Evolutionary conservation across 108 stramenopile genomes (phyloP).

Genomic region (Pseudonitzschia pungens): DNA sequence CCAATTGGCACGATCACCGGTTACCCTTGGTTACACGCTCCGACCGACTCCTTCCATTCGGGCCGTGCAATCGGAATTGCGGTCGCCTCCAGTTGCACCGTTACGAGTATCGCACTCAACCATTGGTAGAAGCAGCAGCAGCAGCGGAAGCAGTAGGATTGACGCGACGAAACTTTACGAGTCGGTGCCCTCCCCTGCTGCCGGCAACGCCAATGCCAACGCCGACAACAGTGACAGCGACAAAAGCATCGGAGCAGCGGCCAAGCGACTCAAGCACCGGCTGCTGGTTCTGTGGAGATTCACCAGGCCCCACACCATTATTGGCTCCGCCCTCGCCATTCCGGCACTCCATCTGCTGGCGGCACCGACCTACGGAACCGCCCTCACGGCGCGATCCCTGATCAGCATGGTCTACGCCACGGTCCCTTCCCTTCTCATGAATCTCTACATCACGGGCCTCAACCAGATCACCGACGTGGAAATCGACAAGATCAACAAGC

Average conservation of each 20-base stretch:
- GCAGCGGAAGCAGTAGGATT: neutral
- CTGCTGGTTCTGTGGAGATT: constrained; percentile 90
- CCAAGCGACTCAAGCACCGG: constrained; percentile 22
- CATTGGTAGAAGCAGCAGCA: neutral
- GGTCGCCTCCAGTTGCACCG: neutral
- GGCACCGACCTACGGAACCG: constrained; percentile 59
- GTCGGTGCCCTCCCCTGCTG: neutral
- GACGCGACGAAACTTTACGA: neutral
- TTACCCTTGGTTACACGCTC: too few species aligned
- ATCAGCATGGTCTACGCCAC: constrained; percentile 71
- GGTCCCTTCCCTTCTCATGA: constrained; percentile 91
- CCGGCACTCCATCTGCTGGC: constrained; percentile 89
- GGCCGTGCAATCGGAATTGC: neutral
- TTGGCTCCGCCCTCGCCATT: constrained; percentile 92
- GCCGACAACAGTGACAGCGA: too few species aligned
- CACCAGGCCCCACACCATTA: constrained; percentile 94
- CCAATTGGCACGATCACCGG: too few species aligned
- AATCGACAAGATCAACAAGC: constrained; percentile 97
- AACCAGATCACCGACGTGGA: constrained; percentile 98
- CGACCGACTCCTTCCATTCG: too few species aligned
- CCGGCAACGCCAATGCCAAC: too few species aligned
- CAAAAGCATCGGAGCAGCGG: neutral
- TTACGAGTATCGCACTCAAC: too few species aligned
- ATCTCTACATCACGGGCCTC: constrained; percentile 95
- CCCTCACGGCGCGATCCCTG: constrained; percentile 46